Percentiles rank a stretch among this genome's conserved stretches.
These are phyloP conservation scores for Colletotrichum sp. DNA, from an alignment of 2,329 filamentous ascomycete genomes.

Conservation along the genomic window DNA sequence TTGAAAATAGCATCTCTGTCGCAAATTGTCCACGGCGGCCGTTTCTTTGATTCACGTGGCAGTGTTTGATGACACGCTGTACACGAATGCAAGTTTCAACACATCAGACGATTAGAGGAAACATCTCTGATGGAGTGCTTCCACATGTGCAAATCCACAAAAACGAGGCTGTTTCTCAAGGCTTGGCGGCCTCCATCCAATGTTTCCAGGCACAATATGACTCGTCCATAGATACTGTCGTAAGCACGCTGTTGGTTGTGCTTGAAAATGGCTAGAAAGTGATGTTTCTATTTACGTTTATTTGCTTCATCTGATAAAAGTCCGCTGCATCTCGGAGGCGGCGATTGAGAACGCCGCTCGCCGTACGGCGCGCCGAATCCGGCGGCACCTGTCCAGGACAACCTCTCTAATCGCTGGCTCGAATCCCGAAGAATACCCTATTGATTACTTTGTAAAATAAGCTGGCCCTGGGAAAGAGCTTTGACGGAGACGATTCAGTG, in stretches of 20 bases:
- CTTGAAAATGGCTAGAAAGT: neutral
- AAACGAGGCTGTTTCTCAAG: neutral
- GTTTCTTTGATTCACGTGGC: neutral
- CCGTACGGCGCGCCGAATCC: neutral
- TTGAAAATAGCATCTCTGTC: neutral
- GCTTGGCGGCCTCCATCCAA: neutral
- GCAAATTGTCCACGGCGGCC: fast-evolving
- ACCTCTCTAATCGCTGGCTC: neutral
- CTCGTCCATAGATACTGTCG: neutral
- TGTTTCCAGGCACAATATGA: neutral
- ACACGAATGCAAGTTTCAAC: neutral
- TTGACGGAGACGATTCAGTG: neutral
- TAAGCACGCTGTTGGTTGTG: neutral
- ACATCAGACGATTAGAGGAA: neutral
- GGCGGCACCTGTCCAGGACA: neutral
- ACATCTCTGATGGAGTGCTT: neutral
- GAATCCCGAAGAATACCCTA: neutral
- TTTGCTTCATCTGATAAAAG: neutral
- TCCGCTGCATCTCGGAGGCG: neutral
- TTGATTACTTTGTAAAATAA: neutral
- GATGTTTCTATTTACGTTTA: neutral
- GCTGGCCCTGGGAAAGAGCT: neutral
- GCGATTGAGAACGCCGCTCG: neutral
- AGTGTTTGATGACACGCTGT: neutral
- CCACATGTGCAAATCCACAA: neutral